A percentile compares a stretch with the other conserved stretches of the same genome.
phyloP scores from a whole-genome alignment of 768 basidiomycete genomes.

The Russula griseocarnosa region DNA sequence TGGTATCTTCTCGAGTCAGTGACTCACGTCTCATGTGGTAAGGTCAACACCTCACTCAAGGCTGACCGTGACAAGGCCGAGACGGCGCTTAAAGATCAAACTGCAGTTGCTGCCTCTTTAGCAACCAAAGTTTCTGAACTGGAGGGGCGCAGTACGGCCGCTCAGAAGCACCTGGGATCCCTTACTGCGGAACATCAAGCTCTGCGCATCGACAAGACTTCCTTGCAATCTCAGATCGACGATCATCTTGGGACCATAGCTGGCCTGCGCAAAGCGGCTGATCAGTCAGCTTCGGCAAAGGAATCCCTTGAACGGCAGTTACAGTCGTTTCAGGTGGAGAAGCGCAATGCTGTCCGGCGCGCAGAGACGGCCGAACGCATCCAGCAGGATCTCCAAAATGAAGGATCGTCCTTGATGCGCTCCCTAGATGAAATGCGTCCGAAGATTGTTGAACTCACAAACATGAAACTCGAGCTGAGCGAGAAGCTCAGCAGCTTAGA shows the following conservation, averaged over 20 bases:
- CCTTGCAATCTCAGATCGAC: conserved; percentile 47
- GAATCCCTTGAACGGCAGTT: conserved; percentile 51
- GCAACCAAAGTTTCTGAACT: conserved; percentile 47
- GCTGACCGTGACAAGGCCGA: conserved; percentile 57
- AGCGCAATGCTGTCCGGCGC: conserved; percentile 58
- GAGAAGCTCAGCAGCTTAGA: conserved; percentile 61
- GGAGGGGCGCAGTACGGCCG: conserved; percentile 39
- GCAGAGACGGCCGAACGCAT: conserved; percentile 71
- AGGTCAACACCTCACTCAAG: conserved; percentile 59
- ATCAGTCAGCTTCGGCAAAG: conserved; percentile 51
- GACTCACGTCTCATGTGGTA: conserved; percentile 13
- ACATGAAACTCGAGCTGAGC: conserved; percentile 60
- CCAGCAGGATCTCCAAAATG: conserved; percentile 68
- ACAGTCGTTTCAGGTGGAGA: conserved; percentile 60
- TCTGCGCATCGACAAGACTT: conserved; percentile 48
- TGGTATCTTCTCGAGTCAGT: background rate
- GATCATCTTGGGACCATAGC: conserved; percentile 45
- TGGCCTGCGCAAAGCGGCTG: conserved; percentile 57
- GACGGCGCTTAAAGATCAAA: conserved; percentile 41
- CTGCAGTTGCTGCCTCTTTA: conserved; percentile 47
- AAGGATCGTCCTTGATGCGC: conserved; percentile 73
- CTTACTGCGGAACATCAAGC: conserved; percentile 46
- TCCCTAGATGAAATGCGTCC: conserved; percentile 83
- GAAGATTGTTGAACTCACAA: conserved; percentile 78
- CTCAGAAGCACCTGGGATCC: conserved; percentile 44